A percentile compares a stretch with the other conserved stretches of the same genome.
These are phyloP conservation scores for Lactifluus echinatus DNA, from an alignment of 768 basidiomycete species.

Conservation along the genomic window DNA sequence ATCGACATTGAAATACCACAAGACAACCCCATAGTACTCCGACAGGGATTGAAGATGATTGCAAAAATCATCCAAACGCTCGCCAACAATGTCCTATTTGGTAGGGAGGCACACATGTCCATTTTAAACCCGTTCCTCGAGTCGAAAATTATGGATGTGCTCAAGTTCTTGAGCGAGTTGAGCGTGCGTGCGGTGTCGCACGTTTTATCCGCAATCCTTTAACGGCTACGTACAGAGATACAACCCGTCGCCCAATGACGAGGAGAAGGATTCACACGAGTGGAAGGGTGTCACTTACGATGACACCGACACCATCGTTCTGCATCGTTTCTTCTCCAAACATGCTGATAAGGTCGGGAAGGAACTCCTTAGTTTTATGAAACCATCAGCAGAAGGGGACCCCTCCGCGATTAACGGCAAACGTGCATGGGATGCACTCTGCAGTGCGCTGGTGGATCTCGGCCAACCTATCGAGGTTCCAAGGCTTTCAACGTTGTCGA, in stretches of 20 bases:
- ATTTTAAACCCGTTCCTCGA: slow-evolving; percentile 67
- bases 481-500: slow-evolving; percentile 40
- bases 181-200: slow-evolving; percentile 38
- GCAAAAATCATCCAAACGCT: slow-evolving; percentile 90
- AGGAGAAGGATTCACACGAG: slow-evolving; percentile 53
- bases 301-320: slow-evolving; percentile 73
- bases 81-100: slow-evolving; percentile 91
- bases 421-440: slow-evolving; percentile 77
- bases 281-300: slow-evolving; percentile 73
- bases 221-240: slow-evolving; percentile 33
- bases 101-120: slow-evolving; percentile 83
- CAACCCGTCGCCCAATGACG: slow-evolving; percentile 31
- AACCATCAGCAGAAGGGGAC: slow-evolving; percentile 47
- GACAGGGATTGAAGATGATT: slow-evolving; percentile 76
- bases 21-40: slow-evolving; percentile 47
- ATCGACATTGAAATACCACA: slow-evolving; percentile 76
- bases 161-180: slow-evolving; percentile 67
- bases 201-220: background rate
- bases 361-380: slow-evolving; percentile 67
- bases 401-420: slow-evolving; percentile 54
- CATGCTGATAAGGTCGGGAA: slow-evolving; percentile 85
- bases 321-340: slow-evolving; percentile 78
- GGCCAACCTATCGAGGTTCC: slow-evolving; percentile 63
- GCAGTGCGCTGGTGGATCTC: slow-evolving; percentile 71
- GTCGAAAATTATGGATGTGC: slow-evolving; percentile 62